These are phyloP conservation scores for Fraxinus velutina DNA, from an alignment of 305 asterid genomes.

Conservation along the genomic window DNA sequence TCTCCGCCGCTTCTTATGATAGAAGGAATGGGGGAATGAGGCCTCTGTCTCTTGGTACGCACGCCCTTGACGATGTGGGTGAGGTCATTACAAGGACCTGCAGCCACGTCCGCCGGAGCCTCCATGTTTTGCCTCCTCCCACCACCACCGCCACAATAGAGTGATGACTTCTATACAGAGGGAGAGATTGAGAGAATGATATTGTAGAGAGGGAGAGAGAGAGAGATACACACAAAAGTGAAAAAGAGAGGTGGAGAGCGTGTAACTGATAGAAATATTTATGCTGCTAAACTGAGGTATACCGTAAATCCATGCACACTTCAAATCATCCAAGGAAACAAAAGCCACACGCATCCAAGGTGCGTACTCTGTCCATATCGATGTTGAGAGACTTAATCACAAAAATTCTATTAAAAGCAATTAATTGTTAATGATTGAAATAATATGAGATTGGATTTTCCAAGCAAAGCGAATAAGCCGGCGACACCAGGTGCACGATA, in stretches of 20 bases:
- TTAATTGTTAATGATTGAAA: neutral
- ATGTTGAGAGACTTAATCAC: neutral
- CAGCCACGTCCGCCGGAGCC: slow-evolving; percentile 36
- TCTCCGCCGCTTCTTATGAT: neutral
- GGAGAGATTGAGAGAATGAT: neutral
- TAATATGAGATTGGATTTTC: neutral
- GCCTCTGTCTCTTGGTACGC: slow-evolving; percentile 66
- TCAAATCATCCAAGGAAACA: neutral
- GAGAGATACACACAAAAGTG: slow-evolving; percentile 3
- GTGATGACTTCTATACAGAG: neutral
- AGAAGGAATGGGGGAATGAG: slow-evolving; percentile 49
- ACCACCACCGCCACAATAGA: slow-evolving; percentile 33
- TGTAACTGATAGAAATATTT: neutral
- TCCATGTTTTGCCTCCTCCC: slow-evolving; percentile 36
- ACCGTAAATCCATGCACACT: slow-evolving; percentile 5
- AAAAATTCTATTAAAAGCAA: neutral
- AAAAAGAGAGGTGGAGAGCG: slow-evolving; percentile 30
- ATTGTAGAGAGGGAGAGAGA: neutral
- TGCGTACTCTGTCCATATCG: neutral
- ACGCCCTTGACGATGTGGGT: slow-evolving; percentile 67
- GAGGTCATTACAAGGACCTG: slow-evolving; percentile 32
- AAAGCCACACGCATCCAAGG: neutral
- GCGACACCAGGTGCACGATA: neutral
- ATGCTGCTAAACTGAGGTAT: neutral
- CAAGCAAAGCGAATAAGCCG: neutral